These are phyloP conservation scores for Ruellia speciosa DNA, from an alignment of 305 asterid species.

Conservation along the genomic window DNA sequence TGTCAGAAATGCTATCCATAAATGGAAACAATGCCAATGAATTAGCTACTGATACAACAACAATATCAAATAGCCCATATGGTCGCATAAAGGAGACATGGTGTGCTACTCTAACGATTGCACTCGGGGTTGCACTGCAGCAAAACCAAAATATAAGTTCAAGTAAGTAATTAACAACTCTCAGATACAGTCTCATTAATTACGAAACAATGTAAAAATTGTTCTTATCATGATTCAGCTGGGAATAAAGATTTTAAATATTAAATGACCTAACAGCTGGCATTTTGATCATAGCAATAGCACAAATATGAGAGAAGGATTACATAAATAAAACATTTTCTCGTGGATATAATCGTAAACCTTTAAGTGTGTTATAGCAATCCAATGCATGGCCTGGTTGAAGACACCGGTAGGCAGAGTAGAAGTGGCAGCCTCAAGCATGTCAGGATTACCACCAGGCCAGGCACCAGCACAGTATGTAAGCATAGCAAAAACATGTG, in stretches of 20 bases:
- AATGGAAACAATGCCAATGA: conserved; percentile 59
- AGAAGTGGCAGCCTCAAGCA: conserved; percentile 88
- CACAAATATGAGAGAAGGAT: not conserved
- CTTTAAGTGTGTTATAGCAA: conserved; percentile 66
- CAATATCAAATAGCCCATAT: conserved; percentile 74
- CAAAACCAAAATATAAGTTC: conserved; percentile 14
- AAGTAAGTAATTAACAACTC: not conserved
- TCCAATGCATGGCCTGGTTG: conserved; percentile 82
- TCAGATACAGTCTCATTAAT: not conserved
- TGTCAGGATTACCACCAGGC: conserved; percentile 98
- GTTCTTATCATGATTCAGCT: not conserved
- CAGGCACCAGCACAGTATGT: conserved; percentile 95
- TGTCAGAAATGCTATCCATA: conserved; percentile 63
- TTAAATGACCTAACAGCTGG: not conserved
- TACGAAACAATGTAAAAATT: not conserved
- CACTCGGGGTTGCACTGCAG: conserved; percentile 36
- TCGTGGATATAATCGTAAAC: conserved; percentile 81
- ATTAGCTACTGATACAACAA: conserved; percentile 66
- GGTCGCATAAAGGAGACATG: conserved; percentile 90
- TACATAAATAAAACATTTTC: conserved; percentile 44
- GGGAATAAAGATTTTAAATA: not conserved
- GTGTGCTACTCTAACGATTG: conserved; percentile 85
- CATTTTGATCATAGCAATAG: no score
- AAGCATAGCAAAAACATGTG: conserved; percentile 81
- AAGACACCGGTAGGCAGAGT: conserved; percentile 84